Conservation (phyloP, 192 early-diverging fungal genomes). For the Podila clonocystis region DNA sequence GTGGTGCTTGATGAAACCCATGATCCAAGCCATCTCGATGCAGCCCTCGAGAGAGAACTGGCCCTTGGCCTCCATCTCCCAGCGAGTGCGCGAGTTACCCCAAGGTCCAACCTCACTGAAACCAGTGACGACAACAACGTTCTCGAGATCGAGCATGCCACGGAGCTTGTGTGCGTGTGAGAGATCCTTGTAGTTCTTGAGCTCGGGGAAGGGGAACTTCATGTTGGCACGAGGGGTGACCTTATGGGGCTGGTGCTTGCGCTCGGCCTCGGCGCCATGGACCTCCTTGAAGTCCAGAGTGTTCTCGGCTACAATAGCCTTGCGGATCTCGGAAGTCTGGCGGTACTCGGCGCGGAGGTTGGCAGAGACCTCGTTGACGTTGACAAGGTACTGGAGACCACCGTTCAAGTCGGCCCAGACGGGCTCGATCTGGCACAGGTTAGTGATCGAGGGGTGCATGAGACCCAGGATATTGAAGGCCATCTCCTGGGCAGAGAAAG, state of each 20-base stretch:
- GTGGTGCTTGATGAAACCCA: slow-evolving; percentile 93
- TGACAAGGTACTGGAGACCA: slow-evolving; percentile 86
- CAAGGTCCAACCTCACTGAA: slow-evolving; percentile 95
- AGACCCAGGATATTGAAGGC: slow-evolving; percentile 93
- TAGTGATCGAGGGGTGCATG: slow-evolving; percentile 82
- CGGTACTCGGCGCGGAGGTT: slow-evolving; percentile 80
- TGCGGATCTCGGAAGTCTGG: slow-evolving; percentile 88
- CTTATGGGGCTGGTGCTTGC: slow-evolving; percentile 65
- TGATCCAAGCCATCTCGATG: slow-evolving; percentile 98
- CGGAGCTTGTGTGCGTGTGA: slow-evolving; percentile 69
- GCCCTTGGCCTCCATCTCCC: slow-evolving; percentile 95
- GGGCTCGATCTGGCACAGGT: slow-evolving; percentile 76
- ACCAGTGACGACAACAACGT: slow-evolving; percentile 92
- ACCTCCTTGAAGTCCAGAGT: slow-evolving; percentile 82
- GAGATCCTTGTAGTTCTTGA: slow-evolving; percentile 70
- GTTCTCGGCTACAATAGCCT: slow-evolving; percentile 82
- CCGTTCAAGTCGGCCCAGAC: slow-evolving; percentile 93
- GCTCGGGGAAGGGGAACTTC: slow-evolving; percentile 83
- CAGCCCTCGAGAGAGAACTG: slow-evolving; percentile 91
- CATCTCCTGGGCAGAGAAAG: slow-evolving; percentile 93
- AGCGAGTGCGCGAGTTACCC: slow-evolving; percentile 91
- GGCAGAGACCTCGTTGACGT: slow-evolving; percentile 82
- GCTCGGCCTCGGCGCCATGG: slow-evolving; percentile 76
- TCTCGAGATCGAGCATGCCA: slow-evolving; percentile 90
- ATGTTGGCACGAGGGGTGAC: slow-evolving; percentile 89